Evolutionary conservation across 2,329 filamentous ascomycete species (phyloP).

Genomic region (Fusarium sublunatum): DNA sequence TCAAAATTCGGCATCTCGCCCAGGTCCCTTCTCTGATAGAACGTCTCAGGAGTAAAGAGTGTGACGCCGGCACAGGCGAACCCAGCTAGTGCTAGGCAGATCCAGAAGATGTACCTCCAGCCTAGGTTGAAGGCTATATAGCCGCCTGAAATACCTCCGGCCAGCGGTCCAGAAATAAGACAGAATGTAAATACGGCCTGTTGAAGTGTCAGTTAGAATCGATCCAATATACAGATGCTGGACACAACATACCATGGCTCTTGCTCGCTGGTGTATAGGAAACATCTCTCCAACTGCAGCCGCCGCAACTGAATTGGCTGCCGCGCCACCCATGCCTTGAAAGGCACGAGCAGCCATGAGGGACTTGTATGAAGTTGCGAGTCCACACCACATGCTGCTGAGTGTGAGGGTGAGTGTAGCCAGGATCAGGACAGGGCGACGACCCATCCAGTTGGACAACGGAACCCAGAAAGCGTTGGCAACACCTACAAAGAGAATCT

Average conservation of each 20-base stretch:
- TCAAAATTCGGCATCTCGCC: background rate
- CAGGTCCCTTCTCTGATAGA: constrained; percentile 41
- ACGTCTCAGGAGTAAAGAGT: constrained; percentile 52
- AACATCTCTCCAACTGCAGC: constrained; percentile 52
- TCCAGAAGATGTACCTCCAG: constrained; percentile 50
- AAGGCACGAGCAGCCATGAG: constrained; percentile 48
- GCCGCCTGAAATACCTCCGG: constrained; percentile 52
- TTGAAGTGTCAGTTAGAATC: accelerated
- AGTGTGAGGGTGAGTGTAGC: constrained; percentile 47
- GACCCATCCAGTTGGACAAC: constrained; percentile 51
- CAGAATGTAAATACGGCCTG: constrained; percentile 51
- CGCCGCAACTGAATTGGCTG: constrained; percentile 51
- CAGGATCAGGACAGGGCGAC: constrained; percentile 48
- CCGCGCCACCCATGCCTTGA: constrained; percentile 50
- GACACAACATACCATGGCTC: constrained; percentile 44
- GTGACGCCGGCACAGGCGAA: constrained; percentile 42
- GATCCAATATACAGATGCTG: accelerated
- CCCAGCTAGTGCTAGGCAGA: constrained; percentile 46
- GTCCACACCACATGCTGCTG: constrained; percentile 45
- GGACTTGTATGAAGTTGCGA: constrained; percentile 39
- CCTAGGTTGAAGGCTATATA: constrained; percentile 51
- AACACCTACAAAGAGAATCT: constrained; percentile 50
- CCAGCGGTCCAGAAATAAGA: constrained; percentile 47
- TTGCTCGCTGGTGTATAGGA: constrained; percentile 51
- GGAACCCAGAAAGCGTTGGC: constrained; percentile 54